Conservation (phyloP, 139 green algal genomes). For the Spirogloea muscicola region DNA sequence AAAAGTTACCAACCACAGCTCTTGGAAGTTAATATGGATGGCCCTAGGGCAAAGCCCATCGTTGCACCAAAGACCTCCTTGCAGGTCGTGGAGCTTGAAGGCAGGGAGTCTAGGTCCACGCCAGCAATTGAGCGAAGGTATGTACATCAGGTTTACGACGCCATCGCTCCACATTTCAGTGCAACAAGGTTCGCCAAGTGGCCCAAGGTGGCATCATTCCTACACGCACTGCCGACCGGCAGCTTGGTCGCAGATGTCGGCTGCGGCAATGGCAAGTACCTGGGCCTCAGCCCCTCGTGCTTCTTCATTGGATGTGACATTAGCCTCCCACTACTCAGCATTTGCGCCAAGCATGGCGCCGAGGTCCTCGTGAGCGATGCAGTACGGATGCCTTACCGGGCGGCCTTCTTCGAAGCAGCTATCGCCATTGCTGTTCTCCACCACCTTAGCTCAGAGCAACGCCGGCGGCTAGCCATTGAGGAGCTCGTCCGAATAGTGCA, state of each 20-base stretch:
- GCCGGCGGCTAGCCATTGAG: slow-evolving; percentile 62
- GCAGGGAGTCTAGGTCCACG: neutral
- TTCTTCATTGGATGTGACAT: slow-evolving; percentile 34
- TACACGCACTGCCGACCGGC: slow-evolving; percentile 64
- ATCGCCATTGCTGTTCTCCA: slow-evolving; percentile 97
- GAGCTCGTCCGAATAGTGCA: slow-evolving; percentile 73
- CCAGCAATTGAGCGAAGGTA: slow-evolving; percentile 48
- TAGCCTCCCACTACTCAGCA: slow-evolving; percentile 23
- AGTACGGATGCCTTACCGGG: slow-evolving; percentile 70
- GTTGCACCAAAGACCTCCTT: too few species aligned
- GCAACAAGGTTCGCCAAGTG: slow-evolving; percentile 81
- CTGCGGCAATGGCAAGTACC: slow-evolving; percentile 98
- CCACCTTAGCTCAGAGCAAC: slow-evolving; percentile 71
- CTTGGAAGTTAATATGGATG: too few species aligned
- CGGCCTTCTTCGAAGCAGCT: slow-evolving; percentile 69
- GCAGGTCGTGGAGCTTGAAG: too few species aligned
- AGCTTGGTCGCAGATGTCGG: slow-evolving; percentile 84
- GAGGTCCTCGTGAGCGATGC: slow-evolving; percentile 84
- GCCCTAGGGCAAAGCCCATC: too few species aligned
- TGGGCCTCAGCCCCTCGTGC: slow-evolving; percentile 43
- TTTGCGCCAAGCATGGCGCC: slow-evolving; percentile 14
- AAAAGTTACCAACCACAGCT: too few species aligned
- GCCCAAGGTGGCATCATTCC: slow-evolving; percentile 79
- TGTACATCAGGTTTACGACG: slow-evolving; percentile 90
- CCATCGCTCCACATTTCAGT: slow-evolving; percentile 92